Evolutionary conservation across 2,329 filamentous ascomycete species (phyloP), one percentile per base, ranked within the genome.

Genomic region (Alternaria sp.): DNA sequence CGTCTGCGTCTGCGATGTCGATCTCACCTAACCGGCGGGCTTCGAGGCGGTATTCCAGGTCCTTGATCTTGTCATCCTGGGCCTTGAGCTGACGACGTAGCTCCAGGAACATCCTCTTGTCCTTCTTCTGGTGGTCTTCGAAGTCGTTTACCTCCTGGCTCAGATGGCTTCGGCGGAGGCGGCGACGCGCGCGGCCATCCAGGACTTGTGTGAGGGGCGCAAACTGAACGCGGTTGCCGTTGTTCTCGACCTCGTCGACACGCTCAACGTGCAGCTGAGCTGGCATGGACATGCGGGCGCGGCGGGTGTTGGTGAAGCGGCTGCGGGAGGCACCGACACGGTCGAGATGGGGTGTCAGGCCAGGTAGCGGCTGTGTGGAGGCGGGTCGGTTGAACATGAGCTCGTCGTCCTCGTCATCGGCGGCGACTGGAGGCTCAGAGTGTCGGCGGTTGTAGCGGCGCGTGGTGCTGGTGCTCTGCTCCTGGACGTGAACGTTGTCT

Each of bases 81-180:
- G 75, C 73, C 6, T 65, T 62, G 36, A 82, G 74, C 67, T 81
- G 75, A 30, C 71, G 65, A 44, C 72, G 75, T 3, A 81, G 70
- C 44, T 77, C 71, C 14, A 76, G 57, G n/a, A 80, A 66, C 62
- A 76, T 74, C 71, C 75, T 78, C 62, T 69, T 73, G 58, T 79
- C 75, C 51, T 77, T 68, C 67, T 74, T 76, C 63, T 75, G 70
- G 62, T 79, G 73, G 49, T 77, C 72, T 25, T 80, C 76, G 51
- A 79, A 74, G 30, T 70, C 68, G 57, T 78, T 80, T 50, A 81
- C 74, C 66, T 80, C 77, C 59, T 82, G 78, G 66, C 78, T 79
- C 7, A 79, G 72, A 52, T 79, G 78, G 68, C 70, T 80, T 30
- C 77, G 79, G 52, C 78, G 77, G 18, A 81, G 76, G 40, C 80